Evolutionary conservation across 441 rosid species (phyloP), one percentile per base, ranked within the genome.

Genomic region (Euphorbia celastroides): DNA sequence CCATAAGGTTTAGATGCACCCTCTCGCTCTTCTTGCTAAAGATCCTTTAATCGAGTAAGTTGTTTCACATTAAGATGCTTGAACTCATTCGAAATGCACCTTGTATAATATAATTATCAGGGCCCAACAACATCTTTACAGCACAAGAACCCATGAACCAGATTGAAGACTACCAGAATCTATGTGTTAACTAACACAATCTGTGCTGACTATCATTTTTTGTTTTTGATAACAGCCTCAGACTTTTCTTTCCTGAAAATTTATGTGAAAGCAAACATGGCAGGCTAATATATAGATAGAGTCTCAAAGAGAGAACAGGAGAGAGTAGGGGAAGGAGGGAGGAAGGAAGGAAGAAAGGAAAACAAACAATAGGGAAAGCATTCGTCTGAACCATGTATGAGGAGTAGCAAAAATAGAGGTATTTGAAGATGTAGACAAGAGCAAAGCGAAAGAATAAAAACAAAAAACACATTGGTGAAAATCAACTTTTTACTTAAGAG

Each of bases 161-260:
- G 12, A 2, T 10, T 38, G 44, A 38, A 38, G 44, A 38, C 44
- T 9, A 38, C 5, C 3, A 3, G 2, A 38, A 38, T 38, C 44
- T 7, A 14, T 38, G 44, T 38, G 12, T 38, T 38, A 14, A 38
- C 12, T n/a, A n/a, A n/a, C n/a, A n/a, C 44, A 3, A 7, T 1
- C 5, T 50, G 7, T 23, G 30, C 32, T 31, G 28, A n/a, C 41
- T 7, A 32, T 14, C 20, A 52, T 5, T 52, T 26, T 19, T 3
- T 23, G 30, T 23, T 50, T n/a, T 17, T 11, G 42, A 23, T 14
- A 22, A 52, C 28, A 65, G 50, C 32, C 22, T 65, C 32, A 30
- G 28, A n/a, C 41, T 7, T 7, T 38, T 48, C 67, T 64, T 64
- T 48, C 38, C 56, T 46, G 50, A 64, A 64, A 6, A 9, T 7